These are phyloP conservation scores for Moniliophthora roreri DNA, from an alignment of 1,284 basidiomycete species.

Conservation along the genomic window DNA sequence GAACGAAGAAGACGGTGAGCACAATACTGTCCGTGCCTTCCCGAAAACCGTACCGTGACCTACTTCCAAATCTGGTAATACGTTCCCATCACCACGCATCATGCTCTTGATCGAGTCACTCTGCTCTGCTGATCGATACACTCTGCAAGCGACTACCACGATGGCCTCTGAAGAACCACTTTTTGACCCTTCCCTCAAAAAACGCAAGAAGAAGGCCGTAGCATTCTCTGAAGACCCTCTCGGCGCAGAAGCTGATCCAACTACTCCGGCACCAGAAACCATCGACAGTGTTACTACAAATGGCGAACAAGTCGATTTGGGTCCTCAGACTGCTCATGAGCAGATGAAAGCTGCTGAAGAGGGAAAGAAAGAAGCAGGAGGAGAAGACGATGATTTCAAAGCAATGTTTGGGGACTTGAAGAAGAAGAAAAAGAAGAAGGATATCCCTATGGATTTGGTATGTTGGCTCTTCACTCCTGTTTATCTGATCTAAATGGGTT, in stretches of 20 bases:
- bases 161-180: constrained; percentile 73
- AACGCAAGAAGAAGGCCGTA: constrained; percentile 84
- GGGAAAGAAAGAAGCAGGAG: constrained; percentile 39
- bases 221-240: constrained; percentile 82
- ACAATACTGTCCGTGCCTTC: too few species aligned
- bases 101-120: too few species aligned
- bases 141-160: too few species aligned
- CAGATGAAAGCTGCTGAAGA: too few species aligned
- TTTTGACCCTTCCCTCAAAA: constrained; percentile 82
- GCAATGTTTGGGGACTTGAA: constrained; percentile 87
- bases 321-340: constrained; percentile 72
- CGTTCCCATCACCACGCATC: constrained; percentile 14
- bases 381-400: constrained; percentile 73
- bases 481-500: constrained; percentile 4
- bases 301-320: constrained; percentile 72
- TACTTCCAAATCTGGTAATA: background rate
- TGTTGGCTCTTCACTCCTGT: constrained; percentile 25
- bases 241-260: constrained; percentile 81
- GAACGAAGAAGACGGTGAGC: constrained; percentile 14
- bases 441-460: constrained; percentile 82
- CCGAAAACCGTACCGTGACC: constrained; percentile 30
- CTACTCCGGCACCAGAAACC: constrained; percentile 66
- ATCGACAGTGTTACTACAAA: constrained; percentile 67
- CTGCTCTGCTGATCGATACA: too few species aligned
- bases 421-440: constrained; percentile 94